Evolutionary conservation across 83 land plant genomes (phyloP), one percentile per base, ranked within the genome.

Genomic region (Thuja plicata): DNA sequence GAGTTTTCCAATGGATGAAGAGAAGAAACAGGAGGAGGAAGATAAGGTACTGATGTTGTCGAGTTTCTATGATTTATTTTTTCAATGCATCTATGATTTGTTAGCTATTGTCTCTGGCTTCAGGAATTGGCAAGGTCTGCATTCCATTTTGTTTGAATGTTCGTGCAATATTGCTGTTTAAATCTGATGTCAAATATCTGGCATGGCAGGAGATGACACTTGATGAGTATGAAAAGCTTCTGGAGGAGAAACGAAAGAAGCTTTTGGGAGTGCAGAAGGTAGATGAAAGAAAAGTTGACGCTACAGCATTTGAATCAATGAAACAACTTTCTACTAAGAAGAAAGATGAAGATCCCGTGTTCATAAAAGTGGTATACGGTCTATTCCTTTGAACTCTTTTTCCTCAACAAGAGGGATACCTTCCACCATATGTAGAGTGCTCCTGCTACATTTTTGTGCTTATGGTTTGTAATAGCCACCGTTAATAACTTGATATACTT

Each of bases 191-290:
- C 60, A 54, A n/a, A 32, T 3, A 30, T 35, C 60, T 52, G 46
- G 21, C 86, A 85, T 73, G 34, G 40, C 88, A 90, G 91, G 91
- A 90, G 88, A 90, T 90, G 91, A 90, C 91, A 21, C 90, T 90
- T 21, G 91, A 90, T 73, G 91, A 90, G 40, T 90, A 90, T 89
- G 91, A 90, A 85, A 89, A 52, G 45, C 83, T 90, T 52, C 76
- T 85, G 82, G 80, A 83, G 76, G 91, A 88, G 81, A 89, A 76
- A 37, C 35, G 91, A 37, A 90, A 90, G 82, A 78, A 87, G 5
- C 91, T 90, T 41, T 77, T 17, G 32, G 83, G 62, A 5, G n/a
- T 30, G 83, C 57, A 85, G 86, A 90, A 90, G 62, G 41, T 77
- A 17, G 82, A 74, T 60, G 90, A 88, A 35, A 84, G 91, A n/a